Evolutionary conservation across 345 rosid species (phyloP), one percentile per base, ranked within the genome.

Genomic region (Cardamine resedifolia): DNA sequence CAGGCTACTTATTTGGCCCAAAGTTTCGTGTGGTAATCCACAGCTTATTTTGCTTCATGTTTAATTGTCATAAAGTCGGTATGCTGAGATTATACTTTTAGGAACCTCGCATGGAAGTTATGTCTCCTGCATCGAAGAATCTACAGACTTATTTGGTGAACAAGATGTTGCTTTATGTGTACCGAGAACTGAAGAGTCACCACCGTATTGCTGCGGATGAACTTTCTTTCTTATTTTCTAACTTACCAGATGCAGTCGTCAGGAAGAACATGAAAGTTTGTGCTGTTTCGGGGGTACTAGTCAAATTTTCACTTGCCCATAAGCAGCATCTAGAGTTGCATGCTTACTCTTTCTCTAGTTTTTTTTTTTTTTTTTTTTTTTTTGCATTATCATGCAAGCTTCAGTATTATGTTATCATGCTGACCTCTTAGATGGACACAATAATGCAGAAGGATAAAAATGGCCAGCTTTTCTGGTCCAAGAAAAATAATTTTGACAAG

Each of bases 41-140:
- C 70, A 43, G 33, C 64, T 62, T 70, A 56, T 57, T 64, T 70
- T 70, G 14, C 28, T 63, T 53, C 41, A 36, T 36, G 41, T 36
- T 36, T 36, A 36, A 11, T 10, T 53, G 28, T 55, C 52, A 6
- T 26, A 62, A 30, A 33, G 50, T 55, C 49, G 6, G 65, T 11
- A 2, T 71, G 39, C 41, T 64, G 10, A 70, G 53, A 14, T 30
- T 47, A 49, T 52, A 26, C 39, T 33, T 72, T 76, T 74, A 95
- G 98, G 99, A 90, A 80, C 99, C 98, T 55, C 89, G 89, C 50
- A 84, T 86, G 93, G 97, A 91, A 84, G 98, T 91, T 36, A 87
- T 90, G 76, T 77, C 99, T 65, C 98, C 96, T 67, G 87, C 79
- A 74, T 84, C 91, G 27, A 94, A 94, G 84, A 88, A 81, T 80